phyloP scores from a whole-genome alignment of 257 asterid species.

The Scutellaria minor region DNA sequence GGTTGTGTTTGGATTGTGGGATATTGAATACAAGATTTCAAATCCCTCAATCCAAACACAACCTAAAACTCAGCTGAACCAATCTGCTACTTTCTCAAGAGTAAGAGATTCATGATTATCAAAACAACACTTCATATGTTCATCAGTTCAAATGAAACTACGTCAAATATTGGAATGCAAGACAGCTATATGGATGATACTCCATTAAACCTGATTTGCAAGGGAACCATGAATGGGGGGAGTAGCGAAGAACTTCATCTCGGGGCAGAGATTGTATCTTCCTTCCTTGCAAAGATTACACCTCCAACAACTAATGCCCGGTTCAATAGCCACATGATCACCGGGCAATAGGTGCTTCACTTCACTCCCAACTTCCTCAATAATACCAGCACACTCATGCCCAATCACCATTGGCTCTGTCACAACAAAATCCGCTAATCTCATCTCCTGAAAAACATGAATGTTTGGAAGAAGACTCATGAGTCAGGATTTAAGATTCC shows the following conservation, averaged over 20 bases:
- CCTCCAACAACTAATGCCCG: constrained; percentile 81
- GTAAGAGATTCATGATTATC: not conserved
- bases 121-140: not conserved
- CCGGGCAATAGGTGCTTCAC: constrained; percentile 71
- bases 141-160: not conserved
- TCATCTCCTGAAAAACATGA: constrained; percentile 59
- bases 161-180: not conserved
- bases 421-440: constrained; percentile 75
- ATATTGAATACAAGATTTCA: too few species aligned
- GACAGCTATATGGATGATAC: not conserved
- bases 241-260: constrained; percentile 89
- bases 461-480: too few species aligned
- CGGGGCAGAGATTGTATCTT: constrained; percentile 88
- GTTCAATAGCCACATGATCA: constrained; percentile 90
- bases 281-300: constrained; percentile 83
- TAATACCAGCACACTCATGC: constrained; percentile 90
- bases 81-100: not conserved
- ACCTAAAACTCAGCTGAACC: not conserved
- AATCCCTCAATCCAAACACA: too few species aligned
- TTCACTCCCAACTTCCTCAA: constrained; percentile 75
- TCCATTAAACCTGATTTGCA: constrained; percentile 73
- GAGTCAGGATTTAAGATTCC: too few species aligned
- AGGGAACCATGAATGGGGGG: constrained; percentile 95
- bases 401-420: constrained; percentile 96
- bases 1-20: too few species aligned